Base-by-base conservation (phyloP, 495 filamentous ascomycete genomes). In the Pyrenula aspistea region DNA sequence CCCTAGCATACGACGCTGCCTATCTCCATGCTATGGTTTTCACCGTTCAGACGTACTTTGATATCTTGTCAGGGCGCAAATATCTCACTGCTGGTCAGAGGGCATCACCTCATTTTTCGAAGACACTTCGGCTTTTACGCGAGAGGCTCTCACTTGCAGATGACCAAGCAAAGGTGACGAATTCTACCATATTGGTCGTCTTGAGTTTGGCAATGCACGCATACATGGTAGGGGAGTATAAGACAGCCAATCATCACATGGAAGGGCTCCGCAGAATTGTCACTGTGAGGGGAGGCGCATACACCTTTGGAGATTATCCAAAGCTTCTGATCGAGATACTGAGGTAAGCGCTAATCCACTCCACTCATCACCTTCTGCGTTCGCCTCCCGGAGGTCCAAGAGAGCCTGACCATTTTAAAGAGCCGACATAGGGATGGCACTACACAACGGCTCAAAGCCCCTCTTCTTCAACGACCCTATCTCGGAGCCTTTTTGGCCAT, bases 1-100 rank as follows among this genome's bases (percentile, higher is more conserved):
- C 69, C 10, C 54, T 76, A 12, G 58, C 61, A 2, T 12, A 59
- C 15, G 70, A 76, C 52, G 55, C 66, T 10, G 68, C 67, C 24
- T 76, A 68, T 51, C 64, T 76, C 1, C 68, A 74, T 56, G 58
- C 67, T 51, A 67, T 69, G 59, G 62, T 67, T n/a, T 69, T 69
- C 55, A 65, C 62, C 0, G 58, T 68, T 10, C 65, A 69, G 49
- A 55, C 56, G 50, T 75, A 69, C 54, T 71, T 71, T 51, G 61
- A 42, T 8, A 8, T 42, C 8, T 15, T 15, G 10, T 53, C 12
- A 51, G 23, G 25, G 10, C 25, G 10, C 21, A 22, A 59, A 55
- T 50, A n/a, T 42, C 15, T 4, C 8, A 15, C 31, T 15, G 15
- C 31, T 42, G 15, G 31, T 15, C 15, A 31, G 1, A 12, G 54